A percentile compares a stretch with the other conserved stretches of the same genome.
Evolutionary conservation across 148 eudicot genomes (phyloP).

Genomic region (Cornus suecica): DNA sequence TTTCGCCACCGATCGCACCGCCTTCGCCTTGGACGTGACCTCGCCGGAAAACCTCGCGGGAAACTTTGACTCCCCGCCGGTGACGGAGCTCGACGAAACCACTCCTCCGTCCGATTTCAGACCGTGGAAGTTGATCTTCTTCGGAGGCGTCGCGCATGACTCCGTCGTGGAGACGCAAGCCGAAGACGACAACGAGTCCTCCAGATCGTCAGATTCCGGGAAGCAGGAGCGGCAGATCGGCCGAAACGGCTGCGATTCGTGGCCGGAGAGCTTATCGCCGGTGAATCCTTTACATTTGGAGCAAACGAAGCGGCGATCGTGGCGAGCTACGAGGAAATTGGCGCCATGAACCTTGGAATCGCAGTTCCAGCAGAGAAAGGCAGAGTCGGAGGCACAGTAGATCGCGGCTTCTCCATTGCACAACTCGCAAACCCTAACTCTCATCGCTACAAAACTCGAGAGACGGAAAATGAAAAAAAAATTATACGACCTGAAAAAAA

Average conservation of each 20-base stretch:
- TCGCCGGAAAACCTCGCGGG: conserved; percentile 10
- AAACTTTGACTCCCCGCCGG: conserved; percentile 5
- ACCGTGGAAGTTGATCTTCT: neutral
- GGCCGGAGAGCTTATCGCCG: conserved; percentile 30
- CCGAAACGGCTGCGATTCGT: neutral
- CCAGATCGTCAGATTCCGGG: conserved; percentile 10
- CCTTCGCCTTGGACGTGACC: conserved; percentile 10
- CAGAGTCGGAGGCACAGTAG: conserved; percentile 56
- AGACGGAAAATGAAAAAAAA: neutral
- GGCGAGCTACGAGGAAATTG: conserved; percentile 78
- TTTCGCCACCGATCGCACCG: conserved; percentile 12
- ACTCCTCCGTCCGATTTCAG: conserved; percentile 7
- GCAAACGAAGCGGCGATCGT: conserved; percentile 38
- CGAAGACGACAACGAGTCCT: conserved; percentile 25
- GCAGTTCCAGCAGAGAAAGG: conserved; percentile 48
- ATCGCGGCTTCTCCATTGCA: conserved; percentile 38
- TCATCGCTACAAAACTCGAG: neutral
- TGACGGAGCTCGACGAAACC: conserved; percentile 19
- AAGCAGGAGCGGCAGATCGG: conserved; percentile 31
- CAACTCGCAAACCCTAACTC: conserved; percentile 38
- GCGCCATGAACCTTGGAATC: conserved; percentile 54
- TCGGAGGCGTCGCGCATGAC: conserved; percentile 7
- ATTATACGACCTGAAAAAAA: neutral
- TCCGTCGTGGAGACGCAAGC: conserved; percentile 30
- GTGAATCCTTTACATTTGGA: conserved; percentile 23